Evolutionary conservation across 2,329 filamentous ascomycete species (phyloP).

Genomic region (Colletotrichum melonis): DNA sequence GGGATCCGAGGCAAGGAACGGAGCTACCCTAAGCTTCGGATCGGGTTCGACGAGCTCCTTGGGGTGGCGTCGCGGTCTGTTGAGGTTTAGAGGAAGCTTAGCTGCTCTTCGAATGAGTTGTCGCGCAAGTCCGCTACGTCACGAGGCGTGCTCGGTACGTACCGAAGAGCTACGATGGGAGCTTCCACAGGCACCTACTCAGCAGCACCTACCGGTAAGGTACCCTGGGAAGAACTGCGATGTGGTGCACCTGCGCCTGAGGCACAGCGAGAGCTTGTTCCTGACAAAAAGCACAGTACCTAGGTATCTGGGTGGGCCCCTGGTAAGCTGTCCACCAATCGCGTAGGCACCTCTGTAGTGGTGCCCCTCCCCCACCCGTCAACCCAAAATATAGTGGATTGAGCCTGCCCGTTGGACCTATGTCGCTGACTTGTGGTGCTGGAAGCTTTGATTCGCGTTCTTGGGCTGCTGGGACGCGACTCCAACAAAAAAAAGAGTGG

Average conservation of each 20-base stretch:
- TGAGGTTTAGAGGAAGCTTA: constrained; percentile 17
- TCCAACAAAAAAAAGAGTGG: constrained; percentile 7
- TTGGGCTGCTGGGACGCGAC: constrained; percentile 18
- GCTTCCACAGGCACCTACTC: not conserved
- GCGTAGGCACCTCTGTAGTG: not conserved
- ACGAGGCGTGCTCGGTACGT: constrained; percentile 31
- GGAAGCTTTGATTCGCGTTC: constrained; percentile 10
- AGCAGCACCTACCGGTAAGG: too few relatives aligned
- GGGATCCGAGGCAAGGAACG: not conserved
- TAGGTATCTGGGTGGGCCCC: not conserved
- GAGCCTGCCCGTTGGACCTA: not conserved
- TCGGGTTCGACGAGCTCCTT: constrained; percentile 15
- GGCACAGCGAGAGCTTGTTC: not conserved
- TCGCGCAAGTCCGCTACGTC: constrained; percentile 28
- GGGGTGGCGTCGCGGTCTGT: not conserved
- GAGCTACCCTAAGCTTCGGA: constrained; percentile 7
- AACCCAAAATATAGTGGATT: constrained; percentile 16
- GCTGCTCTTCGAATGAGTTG: constrained; percentile 4
- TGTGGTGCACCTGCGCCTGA: not conserved
- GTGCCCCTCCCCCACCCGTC: constrained; percentile 31
- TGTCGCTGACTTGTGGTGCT: not conserved
- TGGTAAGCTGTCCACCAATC: constrained; percentile 18
- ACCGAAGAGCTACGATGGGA: not conserved
- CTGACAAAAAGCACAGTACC: not conserved
- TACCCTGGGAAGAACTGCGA: too few relatives aligned